phyloP scores from a whole-genome alignment of 108 stramenopile genomes.

The Ochromonas danica region DNA sequence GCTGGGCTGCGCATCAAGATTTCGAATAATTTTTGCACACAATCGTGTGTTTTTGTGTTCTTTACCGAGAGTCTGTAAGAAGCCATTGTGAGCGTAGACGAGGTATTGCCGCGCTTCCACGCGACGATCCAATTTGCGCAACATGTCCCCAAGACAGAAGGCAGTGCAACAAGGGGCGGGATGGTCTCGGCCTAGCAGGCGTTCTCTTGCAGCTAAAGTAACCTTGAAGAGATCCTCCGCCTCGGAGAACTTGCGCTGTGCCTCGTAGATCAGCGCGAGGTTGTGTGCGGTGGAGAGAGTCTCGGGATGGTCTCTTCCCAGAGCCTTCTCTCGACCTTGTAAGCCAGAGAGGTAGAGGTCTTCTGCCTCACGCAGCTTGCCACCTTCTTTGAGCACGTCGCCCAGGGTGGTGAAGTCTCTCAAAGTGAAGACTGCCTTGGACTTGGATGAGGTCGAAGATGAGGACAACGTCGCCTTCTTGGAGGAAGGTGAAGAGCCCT shows the following conservation, averaged over 20 bases:
- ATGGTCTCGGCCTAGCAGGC: background rate
- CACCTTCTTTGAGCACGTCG: background rate
- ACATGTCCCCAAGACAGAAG: background rate
- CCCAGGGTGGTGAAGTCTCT: background rate
- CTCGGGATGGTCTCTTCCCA: background rate
- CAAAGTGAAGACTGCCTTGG: no score
- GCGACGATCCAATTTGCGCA: background rate
- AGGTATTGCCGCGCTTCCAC: background rate
- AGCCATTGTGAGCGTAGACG: background rate
- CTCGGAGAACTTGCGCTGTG: background rate
- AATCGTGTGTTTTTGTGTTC: background rate
- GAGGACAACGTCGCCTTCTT: no score
- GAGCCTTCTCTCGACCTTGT: background rate
- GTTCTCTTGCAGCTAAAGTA: background rate
- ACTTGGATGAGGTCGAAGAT: no score
- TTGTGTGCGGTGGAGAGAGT: background rate
- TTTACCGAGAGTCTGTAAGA: background rate
- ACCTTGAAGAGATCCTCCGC: background rate
- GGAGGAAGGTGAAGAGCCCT: no score
- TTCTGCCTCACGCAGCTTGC: background rate
- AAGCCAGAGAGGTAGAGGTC: background rate
- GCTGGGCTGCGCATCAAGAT: no score
- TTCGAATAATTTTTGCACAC: no score
- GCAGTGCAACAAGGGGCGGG: background rate
- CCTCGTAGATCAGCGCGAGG: background rate